Evolutionary conservation across 208 protist species (phyloP), one percentile per base, ranked within the genome.

Genomic region (Leishmania turanica): DNA sequence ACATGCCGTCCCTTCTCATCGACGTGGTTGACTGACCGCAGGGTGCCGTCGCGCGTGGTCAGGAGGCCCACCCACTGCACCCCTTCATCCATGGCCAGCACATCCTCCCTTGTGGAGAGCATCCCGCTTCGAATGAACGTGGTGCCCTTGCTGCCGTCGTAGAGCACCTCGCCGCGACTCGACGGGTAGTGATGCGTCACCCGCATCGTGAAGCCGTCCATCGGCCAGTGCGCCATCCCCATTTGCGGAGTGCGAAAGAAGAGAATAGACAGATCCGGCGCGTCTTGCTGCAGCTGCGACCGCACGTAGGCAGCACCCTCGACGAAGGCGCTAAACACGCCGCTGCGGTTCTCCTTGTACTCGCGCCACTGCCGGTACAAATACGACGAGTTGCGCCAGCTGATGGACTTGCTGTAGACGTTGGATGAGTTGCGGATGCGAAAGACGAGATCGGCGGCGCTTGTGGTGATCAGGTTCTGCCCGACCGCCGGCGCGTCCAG

Each of bases 51-150:
- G 62, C 80, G 64, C 15, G 87, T 79, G 4, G 85, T 81, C 64
- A 96, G 87, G 42, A 92, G 84, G n/a, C 91, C 93, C 27, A 88
- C 89, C 90, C 89, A 95, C 78, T 92, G 88, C 40, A 95, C 75
- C 37, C 91, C 93, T 77, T 95, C 89, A 72, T 96, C 93, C 90
- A 96, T 93, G 62, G 81, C 75, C 45, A 87, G 58, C 64, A 94
- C 89, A 66, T 96, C 93, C 51, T 91, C 82, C 53, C 80, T 89
- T 24, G 82, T 82, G 8, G 84, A 78, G 37, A 94, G 80, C 71
- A 96, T 77, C n/a, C 85, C 77, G 58, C 86, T 93, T 34, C 79
- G 81, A 51, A 96, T 73, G 42, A 60, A 31, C 34, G 80, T n/a
- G 6, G n/a, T 37, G 24, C 72, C 84, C 21, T 31, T 81, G 37